phyloP scores from a whole-genome alignment of 2,329 filamentous ascomycete genomes.

The Ophiostoma tasmaniense region DNA sequence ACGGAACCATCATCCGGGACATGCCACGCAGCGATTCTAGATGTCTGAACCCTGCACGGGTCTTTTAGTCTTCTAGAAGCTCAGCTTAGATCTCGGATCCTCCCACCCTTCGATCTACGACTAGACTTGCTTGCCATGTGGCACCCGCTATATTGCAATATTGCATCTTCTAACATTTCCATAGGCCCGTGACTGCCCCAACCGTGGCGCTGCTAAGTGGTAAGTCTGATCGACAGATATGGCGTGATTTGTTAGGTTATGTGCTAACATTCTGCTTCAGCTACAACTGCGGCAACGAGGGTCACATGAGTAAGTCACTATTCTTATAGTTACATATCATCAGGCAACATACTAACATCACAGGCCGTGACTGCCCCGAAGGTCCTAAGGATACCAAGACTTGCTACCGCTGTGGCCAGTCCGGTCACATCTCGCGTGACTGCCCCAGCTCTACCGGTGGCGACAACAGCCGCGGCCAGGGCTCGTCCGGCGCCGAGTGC shows the following conservation, averaged over 20 bases:
- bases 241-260: not conserved
- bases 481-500: conserved; percentile 59
- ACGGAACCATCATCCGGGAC: conserved; percentile 22
- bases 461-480: conserved; percentile 26
- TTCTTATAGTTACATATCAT: conserved; percentile 30
- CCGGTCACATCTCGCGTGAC: conserved; percentile 88
- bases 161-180: conserved; percentile 23
- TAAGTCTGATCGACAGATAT: conserved; percentile 35
- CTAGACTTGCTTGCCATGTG: not conserved
- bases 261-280: conserved; percentile 31
- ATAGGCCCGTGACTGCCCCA: conserved; percentile 80
- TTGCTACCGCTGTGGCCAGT: conserved; percentile 70
- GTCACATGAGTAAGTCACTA: conserved; percentile 55
- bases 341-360: conserved; percentile 28
- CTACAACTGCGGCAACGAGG: conserved; percentile 77
- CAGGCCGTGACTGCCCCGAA: conserved; percentile 72
- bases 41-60: not conserved
- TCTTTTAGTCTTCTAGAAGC: not conserved
- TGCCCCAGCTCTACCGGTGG: conserved; percentile 49
- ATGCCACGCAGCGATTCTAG: conserved; percentile 15
- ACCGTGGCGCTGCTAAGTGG: conserved; percentile 75
- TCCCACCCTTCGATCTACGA: not conserved
- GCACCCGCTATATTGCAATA: conserved; percentile 18
- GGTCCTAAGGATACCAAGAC: conserved; percentile 78
- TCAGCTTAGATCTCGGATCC: not conserved